A percentile compares a stretch with the other conserved stretches of the same genome.
Evolutionary conservation across 345 rosid genomes (phyloP).

Genomic region (Brassica rapa): DNA sequence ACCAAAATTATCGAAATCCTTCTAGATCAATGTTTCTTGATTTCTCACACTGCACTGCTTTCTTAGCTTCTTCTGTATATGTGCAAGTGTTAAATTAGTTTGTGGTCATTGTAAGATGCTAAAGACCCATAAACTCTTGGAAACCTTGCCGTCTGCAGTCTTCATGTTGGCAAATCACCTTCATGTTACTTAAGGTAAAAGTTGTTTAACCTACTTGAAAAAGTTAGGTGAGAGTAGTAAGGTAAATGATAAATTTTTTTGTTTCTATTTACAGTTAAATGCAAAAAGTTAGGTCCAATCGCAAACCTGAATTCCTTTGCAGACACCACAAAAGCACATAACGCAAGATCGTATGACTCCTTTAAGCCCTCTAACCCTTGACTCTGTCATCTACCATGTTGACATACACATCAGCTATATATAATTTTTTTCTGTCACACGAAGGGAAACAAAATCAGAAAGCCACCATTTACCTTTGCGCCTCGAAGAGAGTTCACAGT

Average conservation of each 20-base stretch:
- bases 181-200: constrained; percentile 45
- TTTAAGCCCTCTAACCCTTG: constrained; percentile 50
- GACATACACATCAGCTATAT: constrained; percentile 15
- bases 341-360: constrained; percentile 69
- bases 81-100: constrained; percentile 14
- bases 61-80: neutral
- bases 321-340: constrained; percentile 61
- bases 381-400: constrained; percentile 45
- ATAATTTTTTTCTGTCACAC: neutral
- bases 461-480: constrained; percentile 52
- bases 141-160: constrained; percentile 87
- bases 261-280: neutral
- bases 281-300: neutral
- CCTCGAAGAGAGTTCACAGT: constrained; percentile 61
- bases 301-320: constrained; percentile 60
- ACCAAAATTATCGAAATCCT: neutral
- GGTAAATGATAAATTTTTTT: neutral
- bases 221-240: neutral
- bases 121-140: constrained; percentile 95
- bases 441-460: neutral
- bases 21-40: neutral
- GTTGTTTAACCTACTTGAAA: neutral
- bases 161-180: constrained; percentile 86
- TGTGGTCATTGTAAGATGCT: constrained; percentile 62
- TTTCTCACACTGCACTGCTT: neutral